Evolutionary conservation across 1,284 basidiomycete genomes (phyloP).

Genomic region (Ustilago hordei): DNA sequence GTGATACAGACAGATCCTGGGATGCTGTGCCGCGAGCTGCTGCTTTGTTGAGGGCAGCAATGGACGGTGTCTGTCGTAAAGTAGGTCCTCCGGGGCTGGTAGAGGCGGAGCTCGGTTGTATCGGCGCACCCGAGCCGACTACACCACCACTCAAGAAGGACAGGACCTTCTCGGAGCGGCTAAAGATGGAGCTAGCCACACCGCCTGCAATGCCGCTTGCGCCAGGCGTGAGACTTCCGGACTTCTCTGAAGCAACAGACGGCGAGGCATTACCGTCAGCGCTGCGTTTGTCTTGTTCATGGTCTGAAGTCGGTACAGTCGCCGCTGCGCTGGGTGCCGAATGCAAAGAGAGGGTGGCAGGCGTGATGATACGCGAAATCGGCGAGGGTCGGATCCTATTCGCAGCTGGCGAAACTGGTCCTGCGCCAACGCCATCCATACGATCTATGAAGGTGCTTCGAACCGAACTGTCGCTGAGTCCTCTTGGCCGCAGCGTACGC

Average conservation of each 20-base stretch:
- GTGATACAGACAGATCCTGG: conserved; percentile 35
- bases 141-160: conserved; percentile 48
- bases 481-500: conserved; percentile 53
- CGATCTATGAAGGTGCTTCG: conserved; percentile 64
- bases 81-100: conserved; percentile 11
- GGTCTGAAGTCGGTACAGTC: not conserved
- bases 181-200: conserved; percentile 35
- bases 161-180: conserved; percentile 45
- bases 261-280: conserved; percentile 34
- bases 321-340: conserved; percentile 29
- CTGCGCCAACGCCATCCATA: conserved; percentile 20
- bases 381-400: conserved; percentile 42
- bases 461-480: conserved; percentile 66
- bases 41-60: conserved; percentile 43
- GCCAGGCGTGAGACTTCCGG: conserved; percentile 40
- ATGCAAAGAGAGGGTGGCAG: conserved; percentile 59
- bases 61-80: conserved; percentile 39
- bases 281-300: conserved; percentile 10
- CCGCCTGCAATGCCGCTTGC: conserved; percentile 24
- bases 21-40: conserved; percentile 40
- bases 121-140: conserved; percentile 27
- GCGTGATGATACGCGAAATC: conserved; percentile 61
- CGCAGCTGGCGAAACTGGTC: conserved; percentile 21
- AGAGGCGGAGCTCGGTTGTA: conserved; percentile 26
- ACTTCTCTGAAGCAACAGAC: conserved; percentile 34